Evolutionary conservation across 495 filamentous ascomycete species (phyloP).

Genomic region (Aspergillus biplanus): DNA sequence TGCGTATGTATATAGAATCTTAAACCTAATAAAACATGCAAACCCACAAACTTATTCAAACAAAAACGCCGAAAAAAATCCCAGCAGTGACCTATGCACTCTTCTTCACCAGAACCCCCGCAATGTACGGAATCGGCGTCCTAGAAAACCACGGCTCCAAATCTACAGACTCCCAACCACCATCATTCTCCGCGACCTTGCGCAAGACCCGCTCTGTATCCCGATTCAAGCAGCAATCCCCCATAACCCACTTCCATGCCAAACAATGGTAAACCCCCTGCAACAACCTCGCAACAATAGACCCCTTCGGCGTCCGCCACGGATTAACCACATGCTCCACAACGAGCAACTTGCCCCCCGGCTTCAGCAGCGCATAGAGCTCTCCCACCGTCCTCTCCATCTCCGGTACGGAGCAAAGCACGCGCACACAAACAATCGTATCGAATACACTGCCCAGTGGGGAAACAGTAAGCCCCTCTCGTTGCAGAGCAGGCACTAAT

Average conservation of each 20-base stretch:
- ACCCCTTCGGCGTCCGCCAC: slow-evolving; percentile 49
- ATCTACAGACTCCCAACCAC: slow-evolving; percentile 60
- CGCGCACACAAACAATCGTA: slow-evolving; percentile 68
- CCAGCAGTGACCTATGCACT: neutral
- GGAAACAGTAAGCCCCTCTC: slow-evolving; percentile 39
- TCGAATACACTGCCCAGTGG: slow-evolving; percentile 56
- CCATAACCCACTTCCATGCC: slow-evolving; percentile 54
- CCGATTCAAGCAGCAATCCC: slow-evolving; percentile 61
- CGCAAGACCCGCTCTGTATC: slow-evolving; percentile 57
- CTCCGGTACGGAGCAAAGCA: slow-evolving; percentile 72
- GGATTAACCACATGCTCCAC: slow-evolving; percentile 70
- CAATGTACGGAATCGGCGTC: slow-evolving; percentile 56
- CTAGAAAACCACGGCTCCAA: slow-evolving; percentile 53
- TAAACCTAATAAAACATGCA: neutral
- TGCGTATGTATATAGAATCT: neutral
- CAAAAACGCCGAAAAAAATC: too few species aligned
- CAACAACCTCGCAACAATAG: slow-evolving; percentile 51
- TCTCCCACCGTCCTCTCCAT: slow-evolving; percentile 58
- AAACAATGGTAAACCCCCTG: slow-evolving; percentile 37
- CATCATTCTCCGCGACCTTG: slow-evolving; percentile 45
- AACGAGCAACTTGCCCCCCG: slow-evolving; percentile 69
- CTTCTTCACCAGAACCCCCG: slow-evolving; percentile 57
- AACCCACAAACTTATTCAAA: neutral
- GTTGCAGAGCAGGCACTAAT: slow-evolving; percentile 38
- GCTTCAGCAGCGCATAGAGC: slow-evolving; percentile 65